Base-by-base conservation (phyloP, 1,139 yeast genomes). In the Yamadazyma membranifaciens region DNA sequence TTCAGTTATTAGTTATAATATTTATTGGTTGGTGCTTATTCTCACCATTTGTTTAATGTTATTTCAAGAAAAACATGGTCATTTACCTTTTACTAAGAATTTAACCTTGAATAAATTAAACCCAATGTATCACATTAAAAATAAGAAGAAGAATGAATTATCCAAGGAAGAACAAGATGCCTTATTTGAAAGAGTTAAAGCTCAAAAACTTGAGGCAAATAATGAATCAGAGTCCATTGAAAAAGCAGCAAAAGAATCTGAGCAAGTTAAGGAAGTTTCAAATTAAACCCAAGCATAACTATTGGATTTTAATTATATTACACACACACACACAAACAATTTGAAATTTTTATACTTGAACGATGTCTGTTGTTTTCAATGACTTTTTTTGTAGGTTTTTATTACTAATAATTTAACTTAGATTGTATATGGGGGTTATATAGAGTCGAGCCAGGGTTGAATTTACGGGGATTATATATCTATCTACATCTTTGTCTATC, bases 1-100 rank as follows among this genome's bases (percentile, higher is more conserved):
- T 41, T 85, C 95, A 1, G 88, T 89, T 46, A 69, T 88, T 36
- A 77, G 89, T 38, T 89, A 89, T 70, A 87, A 87, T 67, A 52
- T 86, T 37, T 89, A 88, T 68, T 89, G 97, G 97, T 49, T 83
- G 30, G 65, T 66, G 11, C 61, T 88, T 42, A 81, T 87, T 47
- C 52, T 63, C 26, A 67, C 73, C 39, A 63, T 88, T 38, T 46
- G 57, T n/a, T 60, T 82, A 52, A 78, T 87, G 86, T 68, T 78
- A 51, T 85, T 55, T 63, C 89, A 84, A 68, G 95, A 87, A 69
- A 82, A 69, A 59, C 62, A 62, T 34, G 69, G 68, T 17, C 69
- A 63, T 47, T 63, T 63, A 42, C 69, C 69, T 45, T 61, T 56
- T 61, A 58, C 63, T 54, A 78, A 79, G 63, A 64, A 62, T 48